Conservation (phyloP, 1,284 basidiomycete species). For the Cutaneotrichosporon cavernicola region DNA sequence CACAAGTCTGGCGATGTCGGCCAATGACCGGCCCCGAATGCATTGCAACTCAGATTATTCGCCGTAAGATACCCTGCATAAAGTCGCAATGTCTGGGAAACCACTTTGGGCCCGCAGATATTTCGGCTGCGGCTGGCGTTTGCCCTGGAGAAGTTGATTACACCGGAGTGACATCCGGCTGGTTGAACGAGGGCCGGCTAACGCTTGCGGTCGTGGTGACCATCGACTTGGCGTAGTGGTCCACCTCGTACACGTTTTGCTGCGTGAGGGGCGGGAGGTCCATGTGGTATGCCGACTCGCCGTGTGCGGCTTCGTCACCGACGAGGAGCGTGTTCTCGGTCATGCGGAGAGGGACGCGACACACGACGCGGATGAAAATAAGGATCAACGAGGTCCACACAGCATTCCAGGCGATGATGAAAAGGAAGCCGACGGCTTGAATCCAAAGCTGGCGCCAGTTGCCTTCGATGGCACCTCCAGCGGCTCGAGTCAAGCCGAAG, state of each 20-base stretch:
- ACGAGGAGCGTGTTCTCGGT: background rate
- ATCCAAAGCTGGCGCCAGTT: background rate
- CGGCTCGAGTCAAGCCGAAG: background rate
- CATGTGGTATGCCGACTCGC: constrained; percentile 3
- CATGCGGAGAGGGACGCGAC: constrained; percentile 5
- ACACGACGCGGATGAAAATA: background rate
- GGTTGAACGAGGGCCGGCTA: background rate
- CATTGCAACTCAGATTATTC: background rate
- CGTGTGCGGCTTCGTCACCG: constrained; percentile 4
- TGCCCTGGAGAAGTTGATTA: background rate
- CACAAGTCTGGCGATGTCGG: no score
- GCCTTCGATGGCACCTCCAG: background rate
- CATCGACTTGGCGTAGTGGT: background rate
- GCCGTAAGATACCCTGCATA: background rate
- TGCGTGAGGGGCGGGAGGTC: background rate
- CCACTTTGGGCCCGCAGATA: background rate
- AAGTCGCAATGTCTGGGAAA: background rate
- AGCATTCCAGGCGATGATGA: constrained; percentile 2
- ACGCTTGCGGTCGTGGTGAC: background rate
- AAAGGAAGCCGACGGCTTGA: background rate
- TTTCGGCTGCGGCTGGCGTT: background rate
- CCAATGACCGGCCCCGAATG: background rate
- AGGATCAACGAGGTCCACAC: background rate
- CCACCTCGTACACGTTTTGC: background rate
- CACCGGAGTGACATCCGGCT: background rate